Conservation (phyloP, 2,329 filamentous ascomycete genomes). For the Saccharata proteae region DNA sequence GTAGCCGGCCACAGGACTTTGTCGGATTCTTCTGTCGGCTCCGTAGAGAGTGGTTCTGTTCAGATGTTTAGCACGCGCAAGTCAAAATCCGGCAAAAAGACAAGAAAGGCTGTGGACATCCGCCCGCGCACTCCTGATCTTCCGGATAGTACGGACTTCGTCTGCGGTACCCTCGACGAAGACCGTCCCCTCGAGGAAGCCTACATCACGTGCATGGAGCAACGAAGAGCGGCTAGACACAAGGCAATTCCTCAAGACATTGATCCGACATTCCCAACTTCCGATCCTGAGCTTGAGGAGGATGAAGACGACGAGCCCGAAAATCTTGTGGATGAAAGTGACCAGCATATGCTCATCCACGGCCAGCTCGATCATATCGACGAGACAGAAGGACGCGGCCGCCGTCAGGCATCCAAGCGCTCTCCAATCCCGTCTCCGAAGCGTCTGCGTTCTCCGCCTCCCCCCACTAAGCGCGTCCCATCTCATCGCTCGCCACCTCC, state of each 20-base stretch:
- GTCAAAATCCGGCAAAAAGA: slow-evolving; percentile 24
- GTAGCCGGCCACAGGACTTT: slow-evolving; percentile 30
- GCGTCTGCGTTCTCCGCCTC: slow-evolving; percentile 43
- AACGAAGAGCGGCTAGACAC: slow-evolving; percentile 42
- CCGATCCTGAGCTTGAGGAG: slow-evolving; percentile 74
- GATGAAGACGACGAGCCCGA: slow-evolving; percentile 39
- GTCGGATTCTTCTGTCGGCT: slow-evolving; percentile 44
- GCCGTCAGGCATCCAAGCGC: slow-evolving; percentile 19
- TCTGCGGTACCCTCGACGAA: slow-evolving; percentile 95
- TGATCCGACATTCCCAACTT: slow-evolving; percentile 92
- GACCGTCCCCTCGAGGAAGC: slow-evolving; percentile 89
- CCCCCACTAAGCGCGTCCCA: slow-evolving; percentile 24
- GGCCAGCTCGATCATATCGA: slow-evolving; percentile 59
- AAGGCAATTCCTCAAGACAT: slow-evolving; percentile 34
- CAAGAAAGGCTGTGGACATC: slow-evolving; percentile 43
- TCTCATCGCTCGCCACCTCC: slow-evolving; percentile 31
- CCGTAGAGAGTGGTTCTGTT: slow-evolving; percentile 28
- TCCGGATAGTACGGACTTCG: slow-evolving; percentile 95
- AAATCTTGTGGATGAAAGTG: slow-evolving; percentile 45
- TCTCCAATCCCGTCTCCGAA: slow-evolving; percentile 48
- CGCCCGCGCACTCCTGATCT: slow-evolving; percentile 66
- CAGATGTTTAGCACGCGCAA: slow-evolving; percentile 15
- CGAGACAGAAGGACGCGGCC: slow-evolving; percentile 36
- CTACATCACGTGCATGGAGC: slow-evolving; percentile 74
- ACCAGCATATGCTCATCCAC: slow-evolving; percentile 57